Evolutionary conservation across 2,329 filamentous ascomycete species (phyloP).

Genomic region (Niveomyces coronatus): DNA sequence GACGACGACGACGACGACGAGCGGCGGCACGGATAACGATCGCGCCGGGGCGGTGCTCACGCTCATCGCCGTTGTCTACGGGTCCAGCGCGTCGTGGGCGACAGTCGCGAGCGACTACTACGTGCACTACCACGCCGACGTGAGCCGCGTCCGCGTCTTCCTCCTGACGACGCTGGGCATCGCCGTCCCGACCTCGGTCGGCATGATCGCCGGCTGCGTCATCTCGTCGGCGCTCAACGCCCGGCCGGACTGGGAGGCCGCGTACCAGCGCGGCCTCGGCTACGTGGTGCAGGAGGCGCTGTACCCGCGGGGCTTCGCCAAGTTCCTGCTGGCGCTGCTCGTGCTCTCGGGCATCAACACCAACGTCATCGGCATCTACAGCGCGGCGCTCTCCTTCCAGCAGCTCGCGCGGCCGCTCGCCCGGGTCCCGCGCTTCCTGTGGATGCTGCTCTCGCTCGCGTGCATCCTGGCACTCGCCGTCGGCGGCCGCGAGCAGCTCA

Average conservation of each 20-base stretch:
- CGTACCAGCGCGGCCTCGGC: constrained; percentile 32
- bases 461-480: constrained; percentile 32
- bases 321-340: constrained; percentile 28
- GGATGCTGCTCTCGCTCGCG: constrained; percentile 27
- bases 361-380: constrained; percentile 28
- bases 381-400: constrained; percentile 29
- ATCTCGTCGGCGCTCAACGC: constrained; percentile 32
- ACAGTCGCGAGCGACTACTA: constrained; percentile 33
- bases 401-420: constrained; percentile 25
- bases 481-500: constrained; percentile 28
- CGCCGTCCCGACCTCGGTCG: constrained; percentile 36
- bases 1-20: constrained; percentile 26
- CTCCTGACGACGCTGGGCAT: constrained; percentile 37
- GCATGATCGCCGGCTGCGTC: constrained; percentile 35
- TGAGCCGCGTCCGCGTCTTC: constrained; percentile 35
- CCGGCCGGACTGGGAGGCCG: constrained; percentile 25
- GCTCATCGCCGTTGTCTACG: constrained; percentile 36
- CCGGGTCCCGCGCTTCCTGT: constrained; percentile 30
- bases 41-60: constrained; percentile 30
- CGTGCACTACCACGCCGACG: constrained; percentile 34
- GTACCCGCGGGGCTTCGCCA: constrained; percentile 34
- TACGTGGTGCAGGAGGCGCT: constrained; percentile 34
- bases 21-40: too few relatives aligned
- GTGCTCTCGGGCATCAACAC: constrained; percentile 28
- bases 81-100: constrained; percentile 38